phyloP scores from a whole-genome alignment of 441 rosid genomes.

The Gossypium trilobum region DNA sequence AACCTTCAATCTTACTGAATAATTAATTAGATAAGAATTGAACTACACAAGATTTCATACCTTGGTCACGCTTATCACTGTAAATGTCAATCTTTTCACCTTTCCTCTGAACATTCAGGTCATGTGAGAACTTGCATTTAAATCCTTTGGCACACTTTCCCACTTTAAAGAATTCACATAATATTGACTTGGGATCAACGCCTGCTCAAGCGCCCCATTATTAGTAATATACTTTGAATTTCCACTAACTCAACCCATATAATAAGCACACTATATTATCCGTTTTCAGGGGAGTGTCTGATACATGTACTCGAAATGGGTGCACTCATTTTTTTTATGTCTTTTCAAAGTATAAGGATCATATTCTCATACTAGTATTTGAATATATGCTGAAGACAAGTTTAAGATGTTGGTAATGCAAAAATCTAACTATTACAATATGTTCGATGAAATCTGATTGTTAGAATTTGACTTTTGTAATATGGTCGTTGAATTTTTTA shows the following conservation, averaged over 20 bases:
- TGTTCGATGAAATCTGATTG: too few species aligned
- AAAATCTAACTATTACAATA: too few species aligned
- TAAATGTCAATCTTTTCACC: conserved; percentile 87
- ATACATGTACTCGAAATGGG: neutral
- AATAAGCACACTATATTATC: neutral
- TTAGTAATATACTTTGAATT: conserved; percentile 6
- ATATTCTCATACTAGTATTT: neutral
- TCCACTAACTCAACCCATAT: neutral
- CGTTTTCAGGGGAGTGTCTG: too few species aligned
- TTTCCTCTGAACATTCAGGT: conserved; percentile 82
- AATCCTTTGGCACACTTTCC: conserved; percentile 89
- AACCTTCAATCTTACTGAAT: neutral
- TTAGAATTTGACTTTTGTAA: too few species aligned
- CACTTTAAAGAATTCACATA: conserved; percentile 78
- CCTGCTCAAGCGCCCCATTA: conserved; percentile 30
- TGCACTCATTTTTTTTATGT: neutral
- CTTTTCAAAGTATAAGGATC: neutral
- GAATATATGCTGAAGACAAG: neutral
- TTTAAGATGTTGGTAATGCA: neutral
- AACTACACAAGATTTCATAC: neutral
- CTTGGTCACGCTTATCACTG: conserved; percentile 62
- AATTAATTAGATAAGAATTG: neutral
- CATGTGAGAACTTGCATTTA: conserved; percentile 92
- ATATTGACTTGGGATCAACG: conserved; percentile 85
- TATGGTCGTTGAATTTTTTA: too few species aligned